A percentile compares a stretch with the other conserved stretches of the same genome.
These are phyloP conservation scores for Botrytis byssoidea DNA, from an alignment of 2,329 filamentous ascomycete genomes.

Conservation along the genomic window DNA sequence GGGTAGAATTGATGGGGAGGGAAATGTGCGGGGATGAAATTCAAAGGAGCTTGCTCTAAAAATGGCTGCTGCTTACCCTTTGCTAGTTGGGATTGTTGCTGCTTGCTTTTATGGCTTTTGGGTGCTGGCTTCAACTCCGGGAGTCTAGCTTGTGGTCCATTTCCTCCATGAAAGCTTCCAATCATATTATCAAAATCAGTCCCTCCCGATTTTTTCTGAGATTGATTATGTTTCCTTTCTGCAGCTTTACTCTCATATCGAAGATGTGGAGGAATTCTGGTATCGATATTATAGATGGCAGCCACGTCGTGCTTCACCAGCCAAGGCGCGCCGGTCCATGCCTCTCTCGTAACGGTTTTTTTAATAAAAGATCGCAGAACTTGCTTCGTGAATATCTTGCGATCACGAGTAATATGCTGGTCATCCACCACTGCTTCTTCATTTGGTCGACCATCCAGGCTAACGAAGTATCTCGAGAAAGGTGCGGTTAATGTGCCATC, in stretches of 20 bases:
- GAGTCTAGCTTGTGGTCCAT: constrained; percentile 54
- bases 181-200: constrained; percentile 40
- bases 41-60: constrained; percentile 38
- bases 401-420: constrained; percentile 78
- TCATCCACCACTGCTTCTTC: constrained; percentile 79
- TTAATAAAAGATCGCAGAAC: constrained; percentile 93
- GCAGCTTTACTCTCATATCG: constrained; percentile 76
- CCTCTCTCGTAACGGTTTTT: constrained; percentile 85
- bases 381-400: constrained; percentile 91
- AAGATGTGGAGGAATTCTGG: constrained; percentile 78
- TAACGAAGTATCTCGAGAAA: constrained; percentile 78
- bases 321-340: constrained; percentile 97
- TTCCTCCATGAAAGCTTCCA: constrained; percentile 37
- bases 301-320: constrained; percentile 86
- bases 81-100: constrained; percentile 44
- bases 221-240: constrained; percentile 71
- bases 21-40: constrained; percentile 23
- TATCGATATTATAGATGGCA: constrained; percentile 79
- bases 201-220: constrained; percentile 52
- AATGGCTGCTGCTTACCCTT: constrained; percentile 43
- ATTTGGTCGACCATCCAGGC: constrained; percentile 63
- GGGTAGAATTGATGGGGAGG: constrained; percentile 29
- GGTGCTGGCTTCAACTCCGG: constrained; percentile 72
- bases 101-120: constrained; percentile 66
- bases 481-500: constrained; percentile 71